A percentile compares a stretch with the other conserved stretches of the same genome.
phyloP scores from a whole-genome alignment of 2,329 filamentous ascomycete genomes.

The Cladosporium cucumerinum region DNA sequence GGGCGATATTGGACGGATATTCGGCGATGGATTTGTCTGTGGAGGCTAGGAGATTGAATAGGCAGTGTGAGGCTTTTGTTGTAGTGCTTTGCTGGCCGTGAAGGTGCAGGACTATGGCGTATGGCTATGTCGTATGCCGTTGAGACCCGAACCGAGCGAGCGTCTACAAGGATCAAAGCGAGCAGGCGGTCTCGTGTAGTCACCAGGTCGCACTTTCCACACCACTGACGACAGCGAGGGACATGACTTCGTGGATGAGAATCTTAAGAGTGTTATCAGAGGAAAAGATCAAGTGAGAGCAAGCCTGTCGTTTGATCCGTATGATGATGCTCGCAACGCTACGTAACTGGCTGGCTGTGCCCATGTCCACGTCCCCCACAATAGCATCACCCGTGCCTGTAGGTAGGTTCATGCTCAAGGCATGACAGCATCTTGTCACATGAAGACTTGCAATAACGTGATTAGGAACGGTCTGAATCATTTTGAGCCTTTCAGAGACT shows the following conservation, averaged over 20 bases:
- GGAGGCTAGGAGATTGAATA: background rate
- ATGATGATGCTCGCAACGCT: background rate
- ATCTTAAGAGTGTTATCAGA: background rate
- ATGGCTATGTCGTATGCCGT: constrained; percentile 1
- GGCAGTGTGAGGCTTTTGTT: background rate
- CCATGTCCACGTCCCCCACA: constrained; percentile 1
- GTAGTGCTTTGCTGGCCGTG: background rate
- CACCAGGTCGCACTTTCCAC: background rate
- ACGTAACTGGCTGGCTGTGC: background rate
- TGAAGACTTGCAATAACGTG: background rate
- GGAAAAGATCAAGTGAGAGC: background rate
- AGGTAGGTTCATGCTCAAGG: background rate
- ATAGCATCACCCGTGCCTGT: background rate
- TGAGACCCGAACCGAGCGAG: constrained; percentile 5
- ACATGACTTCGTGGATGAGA: background rate
- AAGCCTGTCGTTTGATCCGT: background rate
- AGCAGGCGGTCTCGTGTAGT: background rate
- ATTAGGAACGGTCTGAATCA: background rate
- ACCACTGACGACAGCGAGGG: background rate
- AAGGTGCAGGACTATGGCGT: constrained; percentile 7
- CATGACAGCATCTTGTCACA: background rate
- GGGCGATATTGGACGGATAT: background rate
- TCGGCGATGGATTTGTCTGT: background rate
- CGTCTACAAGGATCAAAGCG: background rate
- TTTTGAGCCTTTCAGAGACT: background rate